phyloP scores from a whole-genome alignment of 805 yeast species.

The Sungouiella thailandica region DNA sequence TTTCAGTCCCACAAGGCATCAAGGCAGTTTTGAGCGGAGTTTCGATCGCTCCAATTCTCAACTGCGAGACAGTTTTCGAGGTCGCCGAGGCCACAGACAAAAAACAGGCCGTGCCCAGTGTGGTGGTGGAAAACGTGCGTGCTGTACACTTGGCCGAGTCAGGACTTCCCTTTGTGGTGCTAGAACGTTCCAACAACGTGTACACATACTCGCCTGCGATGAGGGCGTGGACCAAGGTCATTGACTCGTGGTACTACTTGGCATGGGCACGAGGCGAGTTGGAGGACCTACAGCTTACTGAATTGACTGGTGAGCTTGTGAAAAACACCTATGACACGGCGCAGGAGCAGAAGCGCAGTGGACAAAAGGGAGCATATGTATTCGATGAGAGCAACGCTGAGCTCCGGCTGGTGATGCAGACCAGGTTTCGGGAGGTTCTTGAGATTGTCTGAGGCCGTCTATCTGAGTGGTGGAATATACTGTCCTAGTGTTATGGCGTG shows the following conservation, averaged over 20 bases:
- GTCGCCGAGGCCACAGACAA: constrained; percentile 2
- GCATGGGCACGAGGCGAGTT: constrained; percentile 9
- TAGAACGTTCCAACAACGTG: constrained; percentile 31
- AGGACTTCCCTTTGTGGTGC: constrained; percentile 41
- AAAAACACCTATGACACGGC: constrained; percentile 1
- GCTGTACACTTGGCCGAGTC: no score
- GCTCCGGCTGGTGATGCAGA: constrained; percentile 8
- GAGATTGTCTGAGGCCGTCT: no score
- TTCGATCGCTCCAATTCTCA: constrained; percentile 51
- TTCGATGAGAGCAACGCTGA: constrained; percentile 7
- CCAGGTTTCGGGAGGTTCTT: constrained; percentile 10
- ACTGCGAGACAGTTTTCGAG: constrained; percentile 21
- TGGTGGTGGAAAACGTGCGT: no score
- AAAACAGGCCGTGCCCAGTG: no score
- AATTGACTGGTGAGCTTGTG: constrained; percentile 1
- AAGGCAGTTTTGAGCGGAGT: constrained; percentile 35
- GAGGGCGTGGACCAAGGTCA: constrained; percentile 42
- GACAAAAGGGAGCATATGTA: constrained; percentile 7
- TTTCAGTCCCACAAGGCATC: constrained; percentile 19
- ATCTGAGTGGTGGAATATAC: no score
- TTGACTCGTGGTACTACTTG: constrained; percentile 41
- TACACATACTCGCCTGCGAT: constrained; percentile 40
- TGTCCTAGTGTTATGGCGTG: no score
- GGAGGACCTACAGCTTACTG: neutral
- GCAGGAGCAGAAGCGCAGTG: constrained; percentile 7